Base-by-base conservation (phyloP, 495 filamentous ascomycete genomes). In the Podospora pseudoanserina region DNA sequence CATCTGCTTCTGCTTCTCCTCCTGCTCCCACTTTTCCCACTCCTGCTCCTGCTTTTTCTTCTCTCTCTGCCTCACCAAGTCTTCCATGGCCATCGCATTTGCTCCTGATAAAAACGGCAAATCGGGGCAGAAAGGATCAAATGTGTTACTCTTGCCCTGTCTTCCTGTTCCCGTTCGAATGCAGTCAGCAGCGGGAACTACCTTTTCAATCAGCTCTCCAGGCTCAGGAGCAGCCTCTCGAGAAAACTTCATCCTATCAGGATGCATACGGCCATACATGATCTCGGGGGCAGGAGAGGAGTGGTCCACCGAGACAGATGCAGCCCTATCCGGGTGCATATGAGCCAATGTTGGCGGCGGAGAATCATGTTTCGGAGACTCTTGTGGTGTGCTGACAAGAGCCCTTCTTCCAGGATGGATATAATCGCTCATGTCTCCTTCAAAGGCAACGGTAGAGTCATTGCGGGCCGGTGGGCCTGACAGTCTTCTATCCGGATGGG, bases 201-300 rank as follows among this genome's bases (percentile, higher is more conserved):
- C 13, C 3, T 18, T 19, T 49, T 26, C 49, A 0, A 49, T 49
- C 39, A 49, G 15, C 39, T 49, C 39, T 16, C 39, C 39, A 49
- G 39, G 39, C 39, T 49, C 39, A 49, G 15, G 55, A 58, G 55
- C 23, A 58, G n/a, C 55, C 5, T 58, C 55, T 7, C 55, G 62
- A 16, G 66, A 69, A 28, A 73, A 18, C 18, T 28, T 71, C 65
- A 67, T 13, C 18, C 69, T 61, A 55, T 75, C 71, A 11, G 73
- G 71, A 61, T 75, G 71, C 61, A 73, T 72, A 0, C 68, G 58
- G 39, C 71, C 66, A 62, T 61, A 63, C 19, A 3, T 32, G 7
- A 16, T 59, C 28, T 62, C 30, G 18, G 26, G 23, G 32, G 39
- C 39, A 55, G 54, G 20, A 60, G 56, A 58, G 9, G 64, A 27